Percentiles rank a stretch among this genome's conserved stretches.
Conservation (phyloP, 495 filamentous ascomycete genomes). For the Hypoxylon lenormandii region DNA sequence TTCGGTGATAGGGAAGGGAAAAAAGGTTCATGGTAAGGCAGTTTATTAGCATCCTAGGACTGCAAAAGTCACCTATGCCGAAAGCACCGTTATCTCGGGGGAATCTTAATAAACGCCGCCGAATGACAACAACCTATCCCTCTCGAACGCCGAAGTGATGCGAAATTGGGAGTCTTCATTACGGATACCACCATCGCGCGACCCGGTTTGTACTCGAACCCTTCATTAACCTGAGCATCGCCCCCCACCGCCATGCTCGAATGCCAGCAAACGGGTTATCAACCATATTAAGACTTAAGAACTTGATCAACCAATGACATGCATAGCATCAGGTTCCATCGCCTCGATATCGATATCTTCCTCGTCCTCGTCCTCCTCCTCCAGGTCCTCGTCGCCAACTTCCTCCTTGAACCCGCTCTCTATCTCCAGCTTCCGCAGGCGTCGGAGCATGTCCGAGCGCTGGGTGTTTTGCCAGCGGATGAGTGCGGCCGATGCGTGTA, state of each 20-base stretch:
- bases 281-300: no score
- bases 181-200: constrained; percentile 26
- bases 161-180: constrained; percentile 34
- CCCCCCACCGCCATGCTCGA: not conserved
- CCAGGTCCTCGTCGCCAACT: constrained; percentile 54
- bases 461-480: constrained; percentile 88
- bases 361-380: constrained; percentile 62
- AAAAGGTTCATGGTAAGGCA: constrained; percentile 4
- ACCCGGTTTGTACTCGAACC: constrained; percentile 21
- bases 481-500: constrained; percentile 88
- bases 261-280: no score
- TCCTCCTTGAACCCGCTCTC: constrained; percentile 70
- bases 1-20: not conserved
- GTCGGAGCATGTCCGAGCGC: constrained; percentile 80
- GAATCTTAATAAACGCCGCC: constrained; percentile 44
- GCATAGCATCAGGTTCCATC: constrained; percentile 52
- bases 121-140: constrained; percentile 32
- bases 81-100: constrained; percentile 32
- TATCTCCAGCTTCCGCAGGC: constrained; percentile 69
- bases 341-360: constrained; percentile 57
- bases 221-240: not conserved
- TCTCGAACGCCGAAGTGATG: constrained; percentile 40
- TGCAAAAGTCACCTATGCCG: constrained; percentile 21
- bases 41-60: constrained; percentile 30
- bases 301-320: constrained; percentile 41